A percentile compares a stretch with the other conserved stretches of the same genome.
Conservation (phyloP, 2,329 filamentous ascomycete genomes). For the Mycosphaerella sp. region DNA sequence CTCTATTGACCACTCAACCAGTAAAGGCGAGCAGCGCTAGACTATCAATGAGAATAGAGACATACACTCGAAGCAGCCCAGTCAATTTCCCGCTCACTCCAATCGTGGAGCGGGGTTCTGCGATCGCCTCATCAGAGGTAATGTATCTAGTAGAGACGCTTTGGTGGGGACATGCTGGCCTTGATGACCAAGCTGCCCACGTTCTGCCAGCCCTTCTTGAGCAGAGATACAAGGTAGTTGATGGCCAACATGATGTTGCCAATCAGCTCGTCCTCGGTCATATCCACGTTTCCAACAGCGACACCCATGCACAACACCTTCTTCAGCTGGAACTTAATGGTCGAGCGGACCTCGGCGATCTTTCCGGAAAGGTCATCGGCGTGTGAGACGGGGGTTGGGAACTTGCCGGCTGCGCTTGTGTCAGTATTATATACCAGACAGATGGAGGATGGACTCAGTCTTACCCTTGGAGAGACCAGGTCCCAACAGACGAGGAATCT, state of each 20-base stretch:
- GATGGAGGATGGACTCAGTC: slow-evolving; percentile 25
- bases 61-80: slow-evolving; percentile 25
- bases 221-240: slow-evolving; percentile 98
- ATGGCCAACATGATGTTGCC: slow-evolving; percentile 99
- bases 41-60: slow-evolving; percentile 20
- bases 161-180: slow-evolving; percentile 98
- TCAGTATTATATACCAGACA: slow-evolving; percentile 22
- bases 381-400: slow-evolving; percentile 98
- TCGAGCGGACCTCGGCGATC: slow-evolving; percentile 99
- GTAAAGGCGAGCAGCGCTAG: slow-evolving; percentile 29
- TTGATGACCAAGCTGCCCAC: slow-evolving; percentile 99
- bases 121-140: slow-evolving; percentile 6
- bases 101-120: not conserved
- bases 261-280: slow-evolving; percentile 92
- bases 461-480: slow-evolving; percentile 95
- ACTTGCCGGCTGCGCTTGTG: slow-evolving; percentile 76
- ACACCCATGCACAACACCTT: slow-evolving; percentile 99
- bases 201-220: slow-evolving; percentile 99
- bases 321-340: slow-evolving; percentile 99
- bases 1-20: slow-evolving; percentile 30
- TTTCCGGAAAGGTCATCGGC: slow-evolving; percentile 86
- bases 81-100: slow-evolving; percentile 8
- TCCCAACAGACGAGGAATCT: slow-evolving; percentile 98
- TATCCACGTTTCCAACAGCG: slow-evolving; percentile 96
- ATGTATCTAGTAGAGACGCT: slow-evolving; percentile 80